A percentile compares a stretch with the other conserved stretches of the same genome.
phyloP scores from a whole-genome alignment of 2,329 filamentous ascomycete genomes.

The Colletotrichum sp. region DNA sequence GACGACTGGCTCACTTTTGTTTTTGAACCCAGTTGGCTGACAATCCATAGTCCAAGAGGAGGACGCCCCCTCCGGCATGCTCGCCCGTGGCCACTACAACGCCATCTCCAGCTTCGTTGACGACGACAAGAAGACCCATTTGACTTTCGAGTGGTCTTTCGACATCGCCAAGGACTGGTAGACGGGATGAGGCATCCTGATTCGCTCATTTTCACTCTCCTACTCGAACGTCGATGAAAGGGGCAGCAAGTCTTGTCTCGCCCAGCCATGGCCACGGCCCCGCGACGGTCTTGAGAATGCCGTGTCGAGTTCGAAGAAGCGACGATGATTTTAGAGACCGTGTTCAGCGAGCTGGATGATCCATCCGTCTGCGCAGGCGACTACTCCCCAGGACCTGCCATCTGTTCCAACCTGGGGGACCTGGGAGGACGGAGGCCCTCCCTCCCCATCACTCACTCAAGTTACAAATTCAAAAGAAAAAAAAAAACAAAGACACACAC shows the following conservation, averaged over 20 bases:
- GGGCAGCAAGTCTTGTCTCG: background rate
- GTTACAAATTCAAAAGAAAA: background rate
- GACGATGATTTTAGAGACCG: background rate
- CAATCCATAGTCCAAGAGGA: conserved; percentile 78
- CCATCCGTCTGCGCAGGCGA: background rate
- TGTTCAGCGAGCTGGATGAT: background rate
- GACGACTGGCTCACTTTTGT: background rate
- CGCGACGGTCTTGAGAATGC: background rate
- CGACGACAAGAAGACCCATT: conserved; percentile 89
- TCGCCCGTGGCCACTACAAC: conserved; percentile 88
- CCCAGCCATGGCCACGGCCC: background rate
- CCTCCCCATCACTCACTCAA: background rate
- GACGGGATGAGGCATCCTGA: background rate
- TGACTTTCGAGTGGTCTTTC: conserved; percentile 95
- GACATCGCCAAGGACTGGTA: conserved; percentile 98
- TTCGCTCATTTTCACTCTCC: background rate
- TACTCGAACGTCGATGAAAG: background rate
- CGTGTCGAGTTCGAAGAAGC: background rate
- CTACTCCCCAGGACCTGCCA: background rate
- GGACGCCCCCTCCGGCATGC: conserved; percentile 89
- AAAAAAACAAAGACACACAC: background rate
- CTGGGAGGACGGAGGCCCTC: background rate
- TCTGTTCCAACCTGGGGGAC: background rate
- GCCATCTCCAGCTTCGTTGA: conserved; percentile 91
- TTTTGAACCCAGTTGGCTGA: conserved; percentile 2